Percentiles rank a stretch among this genome's conserved stretches.
Conservation (phyloP, 176 grass and related monocot genomes). For the Tillandsia leiboldiana region DNA sequence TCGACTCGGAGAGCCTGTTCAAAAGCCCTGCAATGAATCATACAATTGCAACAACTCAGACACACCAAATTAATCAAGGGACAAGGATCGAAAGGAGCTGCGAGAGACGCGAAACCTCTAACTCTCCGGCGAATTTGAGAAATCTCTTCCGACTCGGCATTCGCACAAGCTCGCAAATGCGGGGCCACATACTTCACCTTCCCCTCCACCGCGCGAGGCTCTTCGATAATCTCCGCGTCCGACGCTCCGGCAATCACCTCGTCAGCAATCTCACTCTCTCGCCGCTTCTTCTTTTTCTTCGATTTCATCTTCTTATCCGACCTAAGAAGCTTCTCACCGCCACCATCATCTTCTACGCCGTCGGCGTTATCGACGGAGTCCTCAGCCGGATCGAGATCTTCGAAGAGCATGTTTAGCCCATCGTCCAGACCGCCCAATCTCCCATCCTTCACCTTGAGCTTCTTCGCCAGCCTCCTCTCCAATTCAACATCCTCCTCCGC, state of each 20-base stretch:
- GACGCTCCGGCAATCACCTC: slow-evolving; percentile 10
- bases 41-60: no score
- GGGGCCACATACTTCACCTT: slow-evolving; percentile 66
- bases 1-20: no score
- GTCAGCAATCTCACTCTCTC: slow-evolving; percentile 23
- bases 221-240: slow-evolving; percentile 26
- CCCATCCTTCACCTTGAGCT: slow-evolving; percentile 80
- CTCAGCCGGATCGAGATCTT: no score
- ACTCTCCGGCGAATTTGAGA: slow-evolving; percentile 46
- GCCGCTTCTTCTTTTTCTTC: slow-evolving; percentile 34
- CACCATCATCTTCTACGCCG: slow-evolving; percentile 23
- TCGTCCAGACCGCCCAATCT: no score
- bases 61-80: no score
- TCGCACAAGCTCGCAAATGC: slow-evolving; percentile 31
- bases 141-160: slow-evolving; percentile 67
- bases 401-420: no score
- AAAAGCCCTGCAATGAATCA: no score
- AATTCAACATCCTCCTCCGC: slow-evolving; percentile 55
- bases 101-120: slow-evolving; percentile 37
- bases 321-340: neutral
- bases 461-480: slow-evolving; percentile 75
- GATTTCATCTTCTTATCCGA: slow-evolving; percentile 14
- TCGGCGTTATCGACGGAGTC: slow-evolving; percentile 25
- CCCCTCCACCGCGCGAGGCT: slow-evolving; percentile 12
- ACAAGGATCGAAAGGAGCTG: neutral